Percentiles rank a stretch among this genome's conserved stretches.
phyloP scores from a whole-genome alignment of 345 rosid species.

The Atalantia buxifolia region DNA sequence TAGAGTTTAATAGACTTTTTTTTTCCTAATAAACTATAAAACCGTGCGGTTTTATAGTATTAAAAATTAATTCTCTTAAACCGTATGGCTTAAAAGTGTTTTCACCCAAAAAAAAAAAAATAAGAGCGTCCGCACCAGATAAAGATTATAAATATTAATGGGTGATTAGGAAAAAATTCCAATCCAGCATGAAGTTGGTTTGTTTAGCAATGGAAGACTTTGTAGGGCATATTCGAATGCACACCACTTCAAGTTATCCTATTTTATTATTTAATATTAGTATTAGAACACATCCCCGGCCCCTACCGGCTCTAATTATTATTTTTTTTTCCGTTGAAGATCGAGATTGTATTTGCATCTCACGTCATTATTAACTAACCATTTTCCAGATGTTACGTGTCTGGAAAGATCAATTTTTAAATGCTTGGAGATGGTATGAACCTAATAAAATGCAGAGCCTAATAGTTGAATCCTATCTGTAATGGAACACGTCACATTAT shows the following conservation, averaged over 20 bases:
- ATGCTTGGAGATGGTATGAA: not conserved
- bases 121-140: no score
- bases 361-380: not conserved
- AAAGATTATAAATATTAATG: no score
- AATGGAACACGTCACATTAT: not conserved
- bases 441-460: not conserved
- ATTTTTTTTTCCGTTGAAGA: not conserved
- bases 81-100: rapidly evolving
- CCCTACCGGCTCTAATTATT: not conserved
- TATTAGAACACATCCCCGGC: not conserved
- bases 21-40: no score
- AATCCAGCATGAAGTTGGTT: not conserved
- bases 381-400: not conserved
- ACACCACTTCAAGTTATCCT: not conserved
- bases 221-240: not conserved
- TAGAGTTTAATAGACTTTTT: no score
- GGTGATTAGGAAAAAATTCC: no score
- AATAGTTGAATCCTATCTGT: not conserved
- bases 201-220: not conserved
- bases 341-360: not conserved
- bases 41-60: rapidly evolving
- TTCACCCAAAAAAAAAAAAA: no score
- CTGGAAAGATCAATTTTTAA: not conserved
- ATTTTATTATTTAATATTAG: not conserved
- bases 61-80: no score